Percentiles rank a stretch among this genome's conserved stretches.
These are phyloP conservation scores for Hura crepitans DNA, from an alignment of 441 rosid species.

Conservation along the genomic window DNA sequence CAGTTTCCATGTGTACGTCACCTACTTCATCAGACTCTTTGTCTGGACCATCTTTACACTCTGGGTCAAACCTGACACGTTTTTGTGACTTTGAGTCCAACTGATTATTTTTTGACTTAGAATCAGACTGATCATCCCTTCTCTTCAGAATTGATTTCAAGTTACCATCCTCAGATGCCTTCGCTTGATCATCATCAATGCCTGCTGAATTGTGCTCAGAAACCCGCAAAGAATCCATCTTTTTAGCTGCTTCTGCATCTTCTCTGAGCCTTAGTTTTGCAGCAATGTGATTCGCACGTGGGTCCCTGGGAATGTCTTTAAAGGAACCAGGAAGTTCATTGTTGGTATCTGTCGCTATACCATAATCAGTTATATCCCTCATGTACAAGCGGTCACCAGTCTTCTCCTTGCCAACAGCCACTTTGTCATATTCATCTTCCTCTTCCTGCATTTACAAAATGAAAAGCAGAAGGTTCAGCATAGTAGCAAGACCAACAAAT, in stretches of 20 bases:
- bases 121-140: conserved; percentile 44
- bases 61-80: conserved; percentile 78
- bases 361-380: conserved; percentile 52
- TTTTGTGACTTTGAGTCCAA: conserved; percentile 52
- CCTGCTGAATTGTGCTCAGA: conserved; percentile 33
- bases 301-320: conserved; percentile 48
- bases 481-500: too few species aligned
- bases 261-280: conserved; percentile 71
- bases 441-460: conserved; percentile 53
- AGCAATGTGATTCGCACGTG: conserved; percentile 68
- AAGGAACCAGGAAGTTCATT: conserved; percentile 47
- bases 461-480: background rate
- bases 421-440: conserved; percentile 72
- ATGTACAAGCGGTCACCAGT: conserved; percentile 43
- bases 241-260: conserved; percentile 74
- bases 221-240: conserved; percentile 53
- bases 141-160: conserved; percentile 74
- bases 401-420: conserved; percentile 62
- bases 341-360: conserved; percentile 44
- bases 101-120: conserved; percentile 26
- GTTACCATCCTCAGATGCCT: conserved; percentile 33
- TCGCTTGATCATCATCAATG: conserved; percentile 10
- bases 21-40: conserved; percentile 32
- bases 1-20: conserved; percentile 35
- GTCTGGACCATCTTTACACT: conserved; percentile 28